Percentiles rank a stretch among this genome's conserved stretches.
These are phyloP conservation scores for Xylariaceae sp. DNA, from an alignment of 2,329 filamentous ascomycete genomes.

Conservation along the genomic window DNA sequence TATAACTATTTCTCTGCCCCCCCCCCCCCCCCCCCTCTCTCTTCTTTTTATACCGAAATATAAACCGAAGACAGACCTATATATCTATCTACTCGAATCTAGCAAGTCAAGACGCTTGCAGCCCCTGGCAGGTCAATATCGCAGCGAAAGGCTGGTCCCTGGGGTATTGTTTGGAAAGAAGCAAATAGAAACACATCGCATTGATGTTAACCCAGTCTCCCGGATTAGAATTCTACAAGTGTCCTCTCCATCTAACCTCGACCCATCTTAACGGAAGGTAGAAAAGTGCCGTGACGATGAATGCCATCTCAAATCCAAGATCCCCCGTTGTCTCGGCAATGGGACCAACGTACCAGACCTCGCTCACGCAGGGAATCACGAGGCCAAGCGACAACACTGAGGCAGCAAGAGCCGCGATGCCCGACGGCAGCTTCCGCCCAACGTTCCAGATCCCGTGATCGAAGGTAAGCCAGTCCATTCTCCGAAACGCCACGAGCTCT, in stretches of 20 bases:
- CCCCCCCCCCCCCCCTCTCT: too few species aligned
- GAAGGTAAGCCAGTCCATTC: constrained; percentile 38
- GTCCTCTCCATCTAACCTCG: constrained; percentile 36
- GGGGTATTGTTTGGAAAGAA: too few species aligned
- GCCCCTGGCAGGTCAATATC: too few species aligned
- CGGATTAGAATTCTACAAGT: too few species aligned
- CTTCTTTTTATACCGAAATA: too few species aligned
- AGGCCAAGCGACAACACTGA: constrained; percentile 43
- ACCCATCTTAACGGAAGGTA: constrained; percentile 44
- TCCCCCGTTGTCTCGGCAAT: constrained; percentile 39
- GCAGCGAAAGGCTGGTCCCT: too few species aligned
- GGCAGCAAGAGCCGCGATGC: constrained; percentile 42
- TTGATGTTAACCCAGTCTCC: too few species aligned
- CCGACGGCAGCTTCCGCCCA: constrained; percentile 38
- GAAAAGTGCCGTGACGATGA: constrained; percentile 38
- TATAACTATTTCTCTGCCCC: too few species aligned
- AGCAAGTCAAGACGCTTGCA: too few species aligned
- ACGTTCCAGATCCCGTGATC: constrained; percentile 46
- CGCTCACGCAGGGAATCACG: constrained; percentile 38
- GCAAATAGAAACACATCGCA: too few species aligned
- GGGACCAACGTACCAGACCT: constrained; percentile 40
- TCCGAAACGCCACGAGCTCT: constrained; percentile 46
- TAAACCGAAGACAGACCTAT: too few species aligned
- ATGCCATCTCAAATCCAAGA: constrained; percentile 41
- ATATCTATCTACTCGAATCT: too few species aligned